Percentiles rank a stretch among this genome's conserved stretches.
Conservation (phyloP, 1,139 yeast genomes). For the Diutina neorugosa region DNA sequence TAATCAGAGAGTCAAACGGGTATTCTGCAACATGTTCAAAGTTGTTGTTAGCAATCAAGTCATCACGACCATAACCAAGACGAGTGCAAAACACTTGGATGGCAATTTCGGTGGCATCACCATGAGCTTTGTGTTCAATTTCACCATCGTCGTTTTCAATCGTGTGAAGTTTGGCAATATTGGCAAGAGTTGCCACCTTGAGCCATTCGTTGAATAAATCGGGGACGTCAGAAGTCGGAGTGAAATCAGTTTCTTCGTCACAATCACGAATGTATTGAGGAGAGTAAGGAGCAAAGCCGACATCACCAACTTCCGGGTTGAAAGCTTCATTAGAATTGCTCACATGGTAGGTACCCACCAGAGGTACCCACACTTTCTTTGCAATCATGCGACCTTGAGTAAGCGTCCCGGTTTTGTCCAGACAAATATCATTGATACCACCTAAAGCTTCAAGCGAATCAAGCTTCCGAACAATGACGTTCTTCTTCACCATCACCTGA, state of each 20-base stretch:
- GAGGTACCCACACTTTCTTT: conserved; percentile 67
- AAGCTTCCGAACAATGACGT: conserved; percentile 67
- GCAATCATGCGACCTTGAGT: conserved; percentile 76
- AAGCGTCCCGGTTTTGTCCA: conserved; percentile 75
- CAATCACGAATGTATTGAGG: conserved; percentile 28
- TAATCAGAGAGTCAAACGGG: conserved; percentile 70
- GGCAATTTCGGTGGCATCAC: conserved; percentile 81
- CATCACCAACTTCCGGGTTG: conserved; percentile 57
- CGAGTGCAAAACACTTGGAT: conserved; percentile 62
- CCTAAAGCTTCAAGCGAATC: conserved; percentile 76
- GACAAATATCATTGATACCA: conserved; percentile 70
- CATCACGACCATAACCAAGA: conserved; percentile 35
- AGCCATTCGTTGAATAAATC: conserved; percentile 27
- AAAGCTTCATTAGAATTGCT: conserved; percentile 54
- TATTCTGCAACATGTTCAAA: conserved; percentile 46
- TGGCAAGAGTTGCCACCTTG: conserved; percentile 55
- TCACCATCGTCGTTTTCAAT: conserved; percentile 27
- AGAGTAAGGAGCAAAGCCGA: conserved; percentile 28
- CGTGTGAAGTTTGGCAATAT: conserved; percentile 49
- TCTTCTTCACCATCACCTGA: conserved; percentile 57
- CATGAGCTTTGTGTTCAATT: conserved; percentile 57
- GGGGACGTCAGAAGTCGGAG: conserved; percentile 9
- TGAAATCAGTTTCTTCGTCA: conserved; percentile 26
- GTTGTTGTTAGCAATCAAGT: conserved; percentile 16
- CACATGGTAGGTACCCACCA: conserved; percentile 53